These are phyloP conservation scores for Acacia pycnantha DNA, from an alignment of 331 rosid species.

Conservation along the genomic window DNA sequence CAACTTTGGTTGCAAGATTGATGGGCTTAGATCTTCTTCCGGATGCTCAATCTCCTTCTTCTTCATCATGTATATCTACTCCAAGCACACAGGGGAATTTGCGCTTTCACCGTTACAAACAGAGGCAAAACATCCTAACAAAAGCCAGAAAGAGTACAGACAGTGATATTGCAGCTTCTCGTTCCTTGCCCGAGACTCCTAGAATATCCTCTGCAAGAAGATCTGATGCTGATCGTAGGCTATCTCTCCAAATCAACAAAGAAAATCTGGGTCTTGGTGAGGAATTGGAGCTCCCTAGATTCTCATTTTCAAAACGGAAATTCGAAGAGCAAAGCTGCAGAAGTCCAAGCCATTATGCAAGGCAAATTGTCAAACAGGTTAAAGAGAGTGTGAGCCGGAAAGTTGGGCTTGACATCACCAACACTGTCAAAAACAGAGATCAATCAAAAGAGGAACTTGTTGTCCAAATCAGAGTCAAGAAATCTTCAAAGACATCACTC, in stretches of 20 bases:
- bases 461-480: constrained; percentile 49
- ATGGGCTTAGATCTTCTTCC: constrained; percentile 99
- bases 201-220: constrained; percentile 67
- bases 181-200: constrained; percentile 81
- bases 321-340: constrained; percentile 34
- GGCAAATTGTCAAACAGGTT: constrained; percentile 79
- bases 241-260: constrained; percentile 88
- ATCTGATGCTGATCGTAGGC: constrained; percentile 72
- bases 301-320: constrained; percentile 51
- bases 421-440: constrained; percentile 49
- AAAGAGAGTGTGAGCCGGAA: constrained; percentile 69
- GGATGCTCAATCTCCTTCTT: constrained; percentile 54
- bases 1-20: constrained; percentile 87
- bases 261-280: constrained; percentile 45
- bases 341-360: constrained; percentile 64
- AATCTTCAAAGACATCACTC: constrained; percentile 26
- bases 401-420: constrained; percentile 81
- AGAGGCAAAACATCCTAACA: constrained; percentile 38
- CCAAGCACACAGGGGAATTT: constrained; percentile 36
- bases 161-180: constrained; percentile 34
- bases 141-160: constrained; percentile 49
- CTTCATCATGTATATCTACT: constrained; percentile 36
- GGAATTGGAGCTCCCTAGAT: constrained; percentile 56
- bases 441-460: constrained; percentile 40
- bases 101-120: constrained; percentile 13